phyloP scores from a whole-genome alignment of 768 basidiomycete species.

The Boletus bicolor region DNA sequence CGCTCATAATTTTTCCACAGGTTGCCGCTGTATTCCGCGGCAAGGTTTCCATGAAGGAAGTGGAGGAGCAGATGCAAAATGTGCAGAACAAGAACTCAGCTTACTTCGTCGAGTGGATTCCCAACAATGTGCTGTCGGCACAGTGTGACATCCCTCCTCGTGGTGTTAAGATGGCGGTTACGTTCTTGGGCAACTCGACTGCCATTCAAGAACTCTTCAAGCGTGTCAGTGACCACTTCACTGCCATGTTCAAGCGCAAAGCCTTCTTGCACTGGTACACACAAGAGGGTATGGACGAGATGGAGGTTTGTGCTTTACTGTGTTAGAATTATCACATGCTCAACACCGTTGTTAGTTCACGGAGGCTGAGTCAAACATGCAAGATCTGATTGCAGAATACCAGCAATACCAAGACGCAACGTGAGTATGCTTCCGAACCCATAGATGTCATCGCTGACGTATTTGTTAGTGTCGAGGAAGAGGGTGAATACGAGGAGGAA shows the following conservation, averaged over 20 bases:
- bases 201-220: constrained; percentile 98
- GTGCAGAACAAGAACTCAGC: constrained; percentile 97
- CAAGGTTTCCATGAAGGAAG: constrained; percentile 99
- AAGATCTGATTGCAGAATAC: constrained; percentile 97
- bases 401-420: constrained; percentile 95
- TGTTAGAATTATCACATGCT: background rate
- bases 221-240: constrained; percentile 98
- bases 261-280: constrained; percentile 99
- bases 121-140: constrained; percentile 96
- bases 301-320: constrained; percentile 57
- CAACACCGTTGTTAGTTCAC: constrained; percentile 59
- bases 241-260: constrained; percentile 98
- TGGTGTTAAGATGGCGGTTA: constrained; percentile 94
- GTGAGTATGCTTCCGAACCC: constrained; percentile 44
- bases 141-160: constrained; percentile 98
- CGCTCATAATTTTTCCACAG: constrained; percentile 30
- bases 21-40: constrained; percentile 98
- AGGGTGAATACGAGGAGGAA: constrained; percentile 88
- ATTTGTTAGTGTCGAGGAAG: constrained; percentile 70
- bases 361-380: constrained; percentile 99
- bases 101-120: constrained; percentile 99
- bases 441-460: constrained; percentile 10
- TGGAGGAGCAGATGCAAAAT: constrained; percentile 98
- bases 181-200: constrained; percentile 96
- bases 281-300: constrained; percentile 99